A percentile compares a stretch with the other conserved stretches of the same genome.
phyloP scores from a whole-genome alignment of 108 stramenopile genomes.

The Parmales sp. region DNA sequence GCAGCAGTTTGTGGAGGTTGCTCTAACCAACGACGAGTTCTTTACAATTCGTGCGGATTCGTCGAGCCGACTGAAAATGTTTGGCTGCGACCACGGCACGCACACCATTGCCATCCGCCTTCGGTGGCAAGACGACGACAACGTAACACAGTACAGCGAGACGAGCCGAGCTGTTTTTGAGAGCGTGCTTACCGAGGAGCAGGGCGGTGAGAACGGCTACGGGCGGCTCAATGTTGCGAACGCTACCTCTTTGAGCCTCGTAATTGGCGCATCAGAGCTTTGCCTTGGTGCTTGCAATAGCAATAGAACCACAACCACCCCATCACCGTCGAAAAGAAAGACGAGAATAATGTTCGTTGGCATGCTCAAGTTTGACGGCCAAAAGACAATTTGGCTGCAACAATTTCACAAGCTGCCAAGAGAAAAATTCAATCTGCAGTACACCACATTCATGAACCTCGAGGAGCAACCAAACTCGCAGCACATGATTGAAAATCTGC shows the following conservation, averaged over 20 bases:
- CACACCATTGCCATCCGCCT: background rate
- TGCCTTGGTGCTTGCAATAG: background rate
- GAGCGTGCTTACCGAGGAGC: background rate
- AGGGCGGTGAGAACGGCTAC: background rate
- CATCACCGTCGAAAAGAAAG: background rate
- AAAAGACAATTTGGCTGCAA: slow-evolving; percentile 17
- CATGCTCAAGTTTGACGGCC: slow-evolving; percentile 12
- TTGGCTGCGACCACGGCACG: background rate
- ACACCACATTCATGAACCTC: background rate
- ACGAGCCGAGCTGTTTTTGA: background rate
- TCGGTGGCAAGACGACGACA: background rate
- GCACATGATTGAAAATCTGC: background rate
- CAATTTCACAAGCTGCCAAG: background rate
- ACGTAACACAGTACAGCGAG: background rate
- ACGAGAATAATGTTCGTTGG: background rate
- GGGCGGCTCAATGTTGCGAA: background rate
- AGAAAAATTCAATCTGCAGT: background rate
- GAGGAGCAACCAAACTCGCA: background rate
- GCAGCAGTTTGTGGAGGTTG: background rate
- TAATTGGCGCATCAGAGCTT: background rate
- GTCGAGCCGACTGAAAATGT: background rate
- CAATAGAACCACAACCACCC: background rate
- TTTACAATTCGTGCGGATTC: background rate
- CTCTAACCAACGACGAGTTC: background rate
- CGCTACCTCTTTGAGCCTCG: background rate